phyloP scores from a whole-genome alignment of 2,329 filamentous ascomycete species.

The Blumeriella jaapii region DNA sequence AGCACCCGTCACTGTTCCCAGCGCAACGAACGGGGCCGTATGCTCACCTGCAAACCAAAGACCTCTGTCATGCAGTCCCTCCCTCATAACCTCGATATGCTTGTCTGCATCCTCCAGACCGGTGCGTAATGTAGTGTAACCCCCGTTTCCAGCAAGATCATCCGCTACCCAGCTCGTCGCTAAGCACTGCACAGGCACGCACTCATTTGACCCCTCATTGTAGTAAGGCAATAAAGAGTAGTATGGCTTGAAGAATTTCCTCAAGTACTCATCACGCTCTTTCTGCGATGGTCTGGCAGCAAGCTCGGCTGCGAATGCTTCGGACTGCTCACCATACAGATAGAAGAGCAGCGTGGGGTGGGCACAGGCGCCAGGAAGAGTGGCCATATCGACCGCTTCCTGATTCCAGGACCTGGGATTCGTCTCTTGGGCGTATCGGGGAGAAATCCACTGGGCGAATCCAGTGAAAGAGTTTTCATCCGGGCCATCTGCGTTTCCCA shows the following conservation, averaged over 20 bases:
- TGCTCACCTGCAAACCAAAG: conserved; percentile 63
- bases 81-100: conserved; percentile 43
- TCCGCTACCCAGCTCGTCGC: conserved; percentile 57
- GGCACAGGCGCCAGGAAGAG: conserved; percentile 34
- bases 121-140: conserved; percentile 57
- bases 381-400: conserved; percentile 50
- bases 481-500: conserved; percentile 6
- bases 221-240: conserved; percentile 52
- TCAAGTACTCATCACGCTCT: conserved; percentile 24
- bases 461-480: conserved; percentile 2
- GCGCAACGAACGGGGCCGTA: conserved; percentile 76
- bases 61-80: conserved; percentile 30
- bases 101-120: conserved; percentile 44
- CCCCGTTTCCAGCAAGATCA: conserved; percentile 53
- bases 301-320: conserved; percentile 24
- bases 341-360: conserved; percentile 63
- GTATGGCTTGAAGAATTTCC: conserved; percentile 49
- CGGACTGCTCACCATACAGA: conserved; percentile 35
- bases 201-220: conserved; percentile 31
- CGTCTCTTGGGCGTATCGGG: conserved; percentile 40
- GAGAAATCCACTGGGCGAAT: conserved; percentile 26
- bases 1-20: conserved; percentile 82
- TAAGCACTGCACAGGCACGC: conserved; percentile 41
- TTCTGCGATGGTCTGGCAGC: conserved; percentile 9
- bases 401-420: conserved; percentile 45